Base-by-base conservation (phyloP, 2,329 filamentous ascomycete genomes). In the Arthrobotrys sinensis region DNA sequence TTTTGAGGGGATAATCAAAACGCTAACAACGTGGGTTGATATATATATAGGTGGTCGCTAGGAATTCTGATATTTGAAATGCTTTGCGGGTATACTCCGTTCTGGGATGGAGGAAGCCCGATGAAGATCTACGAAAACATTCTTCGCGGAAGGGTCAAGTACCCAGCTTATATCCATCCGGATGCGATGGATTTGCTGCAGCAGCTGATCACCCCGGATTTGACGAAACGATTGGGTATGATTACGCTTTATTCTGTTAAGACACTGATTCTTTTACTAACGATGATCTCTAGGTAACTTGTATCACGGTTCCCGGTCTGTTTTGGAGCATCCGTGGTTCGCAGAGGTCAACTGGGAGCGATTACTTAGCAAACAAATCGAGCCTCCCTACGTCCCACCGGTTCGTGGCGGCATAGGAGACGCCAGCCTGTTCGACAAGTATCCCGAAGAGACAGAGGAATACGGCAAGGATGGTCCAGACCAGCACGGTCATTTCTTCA, bases 91-190 rank as follows among this genome's bases (percentile, higher is more conserved):
- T 99, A 97, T 85, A 99, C 96, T 4, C 96, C 96, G 4, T 99
- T 99, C 87, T 99, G 96, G 95, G 96, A 99, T 84, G 93, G 93
- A 82, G 96, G 95, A 69, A 97, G 93, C 52, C 95, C 96, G 1
- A 97, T 99, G 90, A 97, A 97, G 86, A 99, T 99, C 83, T 99
- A 99, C 86, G 96, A 99, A 87, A 99, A 99, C 84, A 99, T 99
- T 83, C 89, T 99, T 80, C 94, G 94, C 83, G 96, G 95, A 77
- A 91, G 92, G 82, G 93, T 99, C 85, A 98, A 97, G 86, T 99
- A 98, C 84, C 96, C 96, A 67, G 91, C 93, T 4, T 99, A 98
- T 84, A 93, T 99, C 82, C 93, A 98, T 83, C 91, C 92, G 0
- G 96, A 98, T 83, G 96, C 96, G 0, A 94, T 97, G 83, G 93